Evolutionary conservation across 2,329 filamentous ascomycete genomes (phyloP).

Genomic region (Moelleriella libera): DNA sequence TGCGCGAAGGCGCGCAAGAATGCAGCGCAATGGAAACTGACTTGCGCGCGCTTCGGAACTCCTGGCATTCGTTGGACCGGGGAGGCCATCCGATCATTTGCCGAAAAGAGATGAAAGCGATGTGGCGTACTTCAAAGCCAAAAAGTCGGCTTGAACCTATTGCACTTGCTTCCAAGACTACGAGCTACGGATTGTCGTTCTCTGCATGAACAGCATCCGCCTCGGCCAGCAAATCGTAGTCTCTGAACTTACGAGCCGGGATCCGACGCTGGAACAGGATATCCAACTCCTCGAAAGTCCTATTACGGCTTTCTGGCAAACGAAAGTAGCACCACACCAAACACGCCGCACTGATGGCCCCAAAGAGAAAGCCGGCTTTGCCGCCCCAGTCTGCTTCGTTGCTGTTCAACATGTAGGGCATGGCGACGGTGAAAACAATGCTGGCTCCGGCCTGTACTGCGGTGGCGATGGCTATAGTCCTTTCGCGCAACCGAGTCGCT

Average conservation of each 20-base stretch:
- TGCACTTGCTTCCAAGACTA: too few relatives aligned
- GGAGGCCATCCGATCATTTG: too few relatives aligned
- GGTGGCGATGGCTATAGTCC: slow-evolving; percentile 16
- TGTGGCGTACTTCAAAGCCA: too few relatives aligned
- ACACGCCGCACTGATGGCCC: slow-evolving; percentile 10
- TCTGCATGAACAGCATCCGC: background rate
- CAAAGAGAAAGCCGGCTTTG: slow-evolving; percentile 18
- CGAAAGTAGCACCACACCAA: slow-evolving; percentile 13
- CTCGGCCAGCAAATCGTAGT: slow-evolving; percentile 8
- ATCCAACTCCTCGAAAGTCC: slow-evolving; percentile 17
- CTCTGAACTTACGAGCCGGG: slow-evolving; percentile 6
- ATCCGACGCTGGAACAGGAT: slow-evolving; percentile 12
- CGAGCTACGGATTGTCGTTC: background rate
- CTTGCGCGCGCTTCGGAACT: too few relatives aligned
- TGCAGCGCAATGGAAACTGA: too few relatives aligned
- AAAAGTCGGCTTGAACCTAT: too few relatives aligned
- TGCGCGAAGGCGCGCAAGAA: too few relatives aligned
- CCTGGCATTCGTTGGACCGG: too few relatives aligned
- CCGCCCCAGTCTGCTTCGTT: slow-evolving; percentile 16
- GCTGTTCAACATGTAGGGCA: slow-evolving; percentile 17
- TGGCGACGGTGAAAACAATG: slow-evolving; percentile 12
- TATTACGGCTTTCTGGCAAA: slow-evolving; percentile 14
- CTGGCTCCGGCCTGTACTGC: slow-evolving; percentile 11
- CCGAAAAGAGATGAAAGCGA: too few relatives aligned
- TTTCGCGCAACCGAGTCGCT: slow-evolving; percentile 17